Conservation (phyloP, 305 asterid species). For the Salvia sclarea region DNA sequence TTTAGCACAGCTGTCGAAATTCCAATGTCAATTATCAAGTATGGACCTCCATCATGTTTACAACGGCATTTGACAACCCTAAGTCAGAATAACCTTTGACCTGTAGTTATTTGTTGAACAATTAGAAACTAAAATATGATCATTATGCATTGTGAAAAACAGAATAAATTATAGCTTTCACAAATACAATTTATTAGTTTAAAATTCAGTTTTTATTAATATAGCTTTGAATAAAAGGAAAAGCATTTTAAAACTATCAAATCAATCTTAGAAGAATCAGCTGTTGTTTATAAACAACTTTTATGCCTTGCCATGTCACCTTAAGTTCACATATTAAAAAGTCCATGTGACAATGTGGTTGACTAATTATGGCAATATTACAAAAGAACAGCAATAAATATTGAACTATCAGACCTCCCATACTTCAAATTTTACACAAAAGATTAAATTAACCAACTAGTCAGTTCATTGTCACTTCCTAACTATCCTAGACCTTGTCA, state of each 20-base stretch:
- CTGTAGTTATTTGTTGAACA: not conserved
- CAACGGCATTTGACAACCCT: conserved; percentile 4
- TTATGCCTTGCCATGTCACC: not conserved
- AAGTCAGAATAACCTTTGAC: not conserved
- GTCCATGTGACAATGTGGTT: not conserved
- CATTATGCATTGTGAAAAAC: too few species aligned
- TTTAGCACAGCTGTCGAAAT: not conserved
- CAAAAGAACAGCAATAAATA: not conserved
- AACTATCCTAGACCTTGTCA: not conserved
- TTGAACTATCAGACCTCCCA: not conserved
- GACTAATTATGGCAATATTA: not conserved
- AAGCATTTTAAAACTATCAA: not conserved
- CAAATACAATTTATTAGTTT: not conserved
- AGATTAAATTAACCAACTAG: not conserved
- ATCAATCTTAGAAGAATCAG: not conserved
- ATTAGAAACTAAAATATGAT: not conserved
- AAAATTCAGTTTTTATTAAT: not conserved
- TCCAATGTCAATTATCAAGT: not conserved
- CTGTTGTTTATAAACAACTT: not conserved
- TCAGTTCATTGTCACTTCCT: not conserved
- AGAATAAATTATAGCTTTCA: conserved; percentile 12
- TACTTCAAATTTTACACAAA: not conserved
- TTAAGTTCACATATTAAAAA: not conserved
- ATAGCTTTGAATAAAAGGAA: too few species aligned
- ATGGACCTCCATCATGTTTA: not conserved